Percentiles rank a stretch among this genome's conserved stretches.
These are phyloP conservation scores for Purpureocillium takamizusanense DNA, from an alignment of 2,329 filamentous ascomycete species.

Conservation along the genomic window DNA sequence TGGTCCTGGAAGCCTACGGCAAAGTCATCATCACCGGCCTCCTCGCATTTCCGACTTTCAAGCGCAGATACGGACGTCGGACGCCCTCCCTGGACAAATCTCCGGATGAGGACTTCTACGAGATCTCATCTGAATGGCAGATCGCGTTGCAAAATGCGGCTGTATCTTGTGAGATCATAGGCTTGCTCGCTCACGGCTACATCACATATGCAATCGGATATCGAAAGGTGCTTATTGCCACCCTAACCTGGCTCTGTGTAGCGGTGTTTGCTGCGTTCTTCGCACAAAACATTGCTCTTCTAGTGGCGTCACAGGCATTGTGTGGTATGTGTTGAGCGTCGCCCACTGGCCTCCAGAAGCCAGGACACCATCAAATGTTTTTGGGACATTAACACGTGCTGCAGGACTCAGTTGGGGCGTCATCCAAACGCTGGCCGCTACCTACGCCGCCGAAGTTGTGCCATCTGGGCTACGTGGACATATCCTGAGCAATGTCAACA, in stretches of 20 bases:
- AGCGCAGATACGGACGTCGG: conserved; percentile 15
- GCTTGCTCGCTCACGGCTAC: conserved; percentile 30
- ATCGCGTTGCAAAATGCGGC: conserved; percentile 14
- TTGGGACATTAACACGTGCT: too few relatives aligned
- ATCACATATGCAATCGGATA: conserved; percentile 27
- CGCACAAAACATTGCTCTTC: too few relatives aligned
- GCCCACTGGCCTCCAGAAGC: too few relatives aligned
- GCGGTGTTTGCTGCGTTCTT: too few relatives aligned
- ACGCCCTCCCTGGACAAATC: not conserved
- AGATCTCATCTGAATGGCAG: conserved; percentile 20
- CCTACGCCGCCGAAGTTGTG: conserved; percentile 29
- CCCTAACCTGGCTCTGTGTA: conserved; percentile 12
- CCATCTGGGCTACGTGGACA: conserved; percentile 23
- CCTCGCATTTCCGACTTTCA: conserved; percentile 13
- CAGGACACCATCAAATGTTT: too few relatives aligned
- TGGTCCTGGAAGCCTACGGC: conserved; percentile 16
- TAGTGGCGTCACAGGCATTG: too few relatives aligned
- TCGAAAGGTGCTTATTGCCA: conserved; percentile 27
- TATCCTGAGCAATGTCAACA: conserved; percentile 29
- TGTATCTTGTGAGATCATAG: conserved; percentile 18
- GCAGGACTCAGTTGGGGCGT: conserved; percentile 16
- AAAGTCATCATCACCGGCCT: conserved; percentile 12
- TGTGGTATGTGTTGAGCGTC: too few relatives aligned
- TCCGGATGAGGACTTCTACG: conserved; percentile 17
- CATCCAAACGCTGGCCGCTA: conserved; percentile 26